A percentile compares a stretch with the other conserved stretches of the same genome.
These are phyloP conservation scores for Agastache rugosa DNA, from an alignment of 257 asterid species.

Conservation along the genomic window DNA sequence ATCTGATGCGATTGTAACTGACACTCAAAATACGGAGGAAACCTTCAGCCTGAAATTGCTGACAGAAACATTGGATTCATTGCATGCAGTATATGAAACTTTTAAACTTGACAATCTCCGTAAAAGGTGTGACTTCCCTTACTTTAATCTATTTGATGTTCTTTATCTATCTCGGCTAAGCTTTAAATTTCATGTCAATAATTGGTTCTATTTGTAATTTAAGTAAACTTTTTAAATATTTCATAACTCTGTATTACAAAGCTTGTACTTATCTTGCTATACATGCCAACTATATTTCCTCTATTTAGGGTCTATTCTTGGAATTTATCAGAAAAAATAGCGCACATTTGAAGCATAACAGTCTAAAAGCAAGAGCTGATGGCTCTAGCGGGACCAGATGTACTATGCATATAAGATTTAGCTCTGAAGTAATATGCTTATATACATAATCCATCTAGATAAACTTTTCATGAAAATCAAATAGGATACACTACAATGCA, in stretches of 20 bases:
- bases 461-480: neutral
- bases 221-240: slow-evolving; percentile 17
- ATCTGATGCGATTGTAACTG: slow-evolving; percentile 41
- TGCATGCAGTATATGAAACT: slow-evolving; percentile 93
- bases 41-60: slow-evolving; percentile 51
- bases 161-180: slow-evolving; percentile 9
- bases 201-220: slow-evolving; percentile 27
- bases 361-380: neutral
- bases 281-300: slow-evolving; percentile 11
- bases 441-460: slow-evolving; percentile 19
- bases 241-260: slow-evolving; percentile 19
- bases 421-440: neutral
- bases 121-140: slow-evolving; percentile 59
- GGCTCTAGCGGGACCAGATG: neutral
- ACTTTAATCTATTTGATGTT: slow-evolving; percentile 28
- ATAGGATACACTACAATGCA: slow-evolving; percentile 7
- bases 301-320: slow-evolving; percentile 2
- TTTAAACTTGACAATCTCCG: slow-evolving; percentile 91
- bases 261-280: slow-evolving; percentile 11
- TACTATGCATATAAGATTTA: slow-evolving; percentile 4
- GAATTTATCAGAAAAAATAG: slow-evolving; percentile 13
- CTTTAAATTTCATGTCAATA: slow-evolving; percentile 31
- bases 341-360: slow-evolving; percentile 15
- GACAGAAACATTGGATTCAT: slow-evolving; percentile 66
- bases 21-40: slow-evolving; percentile 43